A percentile compares a stretch with the other conserved stretches of the same genome.
These are phyloP conservation scores for Phoma sp. DNA, from an alignment of 2,329 filamentous ascomycete species.

Conservation along the genomic window DNA sequence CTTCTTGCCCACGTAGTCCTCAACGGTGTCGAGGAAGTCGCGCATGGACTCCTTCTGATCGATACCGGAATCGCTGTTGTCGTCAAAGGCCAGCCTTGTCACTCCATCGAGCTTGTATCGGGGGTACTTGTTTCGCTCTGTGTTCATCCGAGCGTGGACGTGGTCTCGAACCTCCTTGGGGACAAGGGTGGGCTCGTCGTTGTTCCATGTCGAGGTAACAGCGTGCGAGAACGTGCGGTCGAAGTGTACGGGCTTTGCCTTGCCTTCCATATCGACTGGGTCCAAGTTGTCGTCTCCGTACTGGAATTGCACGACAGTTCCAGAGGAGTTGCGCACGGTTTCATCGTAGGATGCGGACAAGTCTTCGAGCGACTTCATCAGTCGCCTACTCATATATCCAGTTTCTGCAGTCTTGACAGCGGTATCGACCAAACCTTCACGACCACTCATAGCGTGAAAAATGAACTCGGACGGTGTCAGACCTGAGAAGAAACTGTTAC, in stretches of 20 bases:
- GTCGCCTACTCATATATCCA: constrained; percentile 95
- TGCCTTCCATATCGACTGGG: constrained; percentile 96
- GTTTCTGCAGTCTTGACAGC: constrained; percentile 99
- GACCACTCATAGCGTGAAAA: constrained; percentile 97
- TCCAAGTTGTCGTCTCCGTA: constrained; percentile 96
- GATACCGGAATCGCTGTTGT: constrained; percentile 66
- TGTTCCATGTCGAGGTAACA: constrained; percentile 77
- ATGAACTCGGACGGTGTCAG: constrained; percentile 90
- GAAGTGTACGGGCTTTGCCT: constrained; percentile 90
- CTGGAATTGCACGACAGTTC: constrained; percentile 92
- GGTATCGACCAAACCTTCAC: constrained; percentile 98
- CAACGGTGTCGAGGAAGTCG: constrained; percentile 79
- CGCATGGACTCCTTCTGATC: constrained; percentile 74
- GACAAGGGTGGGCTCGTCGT: constrained; percentile 73
- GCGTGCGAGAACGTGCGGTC: constrained; percentile 86
- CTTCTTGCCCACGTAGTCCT: constrained; percentile 70
- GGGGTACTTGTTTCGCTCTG: constrained; percentile 65
- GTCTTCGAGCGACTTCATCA: constrained; percentile 99
- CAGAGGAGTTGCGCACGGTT: constrained; percentile 89
- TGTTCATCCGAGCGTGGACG: constrained; percentile 71
- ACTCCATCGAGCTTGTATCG: constrained; percentile 43
- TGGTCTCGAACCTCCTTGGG: constrained; percentile 75
- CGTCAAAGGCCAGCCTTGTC: constrained; percentile 69
- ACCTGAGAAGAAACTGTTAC: constrained; percentile 96
- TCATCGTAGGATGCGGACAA: constrained; percentile 92